These are phyloP conservation scores for Magnusiomyces sp. DNA, from an alignment of 1,139 yeast species.

Conservation along the genomic window DNA sequence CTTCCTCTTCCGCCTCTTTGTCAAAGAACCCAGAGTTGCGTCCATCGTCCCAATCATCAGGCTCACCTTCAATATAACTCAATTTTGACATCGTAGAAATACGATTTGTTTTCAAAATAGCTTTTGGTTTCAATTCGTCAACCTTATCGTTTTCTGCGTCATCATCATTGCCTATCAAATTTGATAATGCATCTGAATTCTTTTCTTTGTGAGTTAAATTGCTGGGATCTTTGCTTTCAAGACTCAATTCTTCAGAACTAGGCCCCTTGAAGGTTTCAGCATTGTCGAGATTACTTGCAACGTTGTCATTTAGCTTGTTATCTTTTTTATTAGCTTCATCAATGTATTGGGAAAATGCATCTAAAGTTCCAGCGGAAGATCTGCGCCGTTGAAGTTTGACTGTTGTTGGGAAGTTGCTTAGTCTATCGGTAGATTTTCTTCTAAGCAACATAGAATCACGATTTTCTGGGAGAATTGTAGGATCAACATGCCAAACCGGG, in stretches of 20 bases:
- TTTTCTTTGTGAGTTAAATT: background rate
- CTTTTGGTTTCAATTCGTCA: background rate
- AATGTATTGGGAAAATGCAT: constrained; percentile 1
- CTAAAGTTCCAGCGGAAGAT: constrained; percentile 5
- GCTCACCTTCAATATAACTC: constrained; percentile 2
- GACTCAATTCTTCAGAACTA: constrained; percentile 9
- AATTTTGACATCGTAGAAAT: constrained; percentile 2
- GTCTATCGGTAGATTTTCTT: background rate
- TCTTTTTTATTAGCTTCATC: background rate
- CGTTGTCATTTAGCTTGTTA: constrained; percentile 14
- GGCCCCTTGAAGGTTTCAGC: constrained; percentile 5
- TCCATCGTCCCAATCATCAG: constrained; percentile 4
- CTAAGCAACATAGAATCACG: constrained; percentile 2
- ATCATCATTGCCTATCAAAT: constrained; percentile 8
- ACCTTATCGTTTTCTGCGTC: constrained; percentile 11
- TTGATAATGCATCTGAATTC: constrained; percentile 4
- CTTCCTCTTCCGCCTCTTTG: background rate
- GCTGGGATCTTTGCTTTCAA: background rate
- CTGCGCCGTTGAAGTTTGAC: constrained; percentile 7
- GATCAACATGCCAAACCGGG: constrained; percentile 14
- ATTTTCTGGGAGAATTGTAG: constrained; percentile 6
- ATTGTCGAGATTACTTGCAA: constrained; percentile 11
- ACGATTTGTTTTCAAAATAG: background rate
- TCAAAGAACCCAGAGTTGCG: background rate
- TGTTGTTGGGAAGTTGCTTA: constrained; percentile 14